phyloP scores from a whole-genome alignment of 2,329 filamentous ascomycete species.

The Paecilomyces variotii region DNA sequence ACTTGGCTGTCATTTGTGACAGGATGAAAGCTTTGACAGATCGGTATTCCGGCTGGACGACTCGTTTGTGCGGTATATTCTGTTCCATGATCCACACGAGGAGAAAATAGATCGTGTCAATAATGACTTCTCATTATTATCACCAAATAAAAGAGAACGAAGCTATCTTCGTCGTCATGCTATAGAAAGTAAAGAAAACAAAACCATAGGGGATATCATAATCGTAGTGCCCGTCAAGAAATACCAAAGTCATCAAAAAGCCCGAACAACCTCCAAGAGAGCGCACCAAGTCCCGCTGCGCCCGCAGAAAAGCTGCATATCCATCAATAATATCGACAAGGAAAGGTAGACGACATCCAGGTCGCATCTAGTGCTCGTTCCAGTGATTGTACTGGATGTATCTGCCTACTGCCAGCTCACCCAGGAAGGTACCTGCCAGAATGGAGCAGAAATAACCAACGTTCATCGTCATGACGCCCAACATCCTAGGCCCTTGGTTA shows the following conservation, averaged over 20 bases:
- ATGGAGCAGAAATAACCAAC: constrained; percentile 77
- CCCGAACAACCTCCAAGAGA: background rate
- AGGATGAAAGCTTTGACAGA: too few species aligned
- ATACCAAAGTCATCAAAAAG: background rate
- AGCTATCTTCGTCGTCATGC: background rate
- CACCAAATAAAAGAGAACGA: background rate
- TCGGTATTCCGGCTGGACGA: too few species aligned
- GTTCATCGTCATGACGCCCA: constrained; percentile 86
- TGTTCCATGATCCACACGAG: too few species aligned
- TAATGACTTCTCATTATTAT: background rate
- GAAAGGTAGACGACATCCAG: background rate
- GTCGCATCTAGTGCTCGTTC: constrained; percentile 39
- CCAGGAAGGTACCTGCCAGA: constrained; percentile 73
- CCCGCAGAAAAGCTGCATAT: background rate
- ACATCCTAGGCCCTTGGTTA: constrained; percentile 54
- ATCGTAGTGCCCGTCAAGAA: background rate
- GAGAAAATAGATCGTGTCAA: background rate
- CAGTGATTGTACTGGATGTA: constrained; percentile 52
- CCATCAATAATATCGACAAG: background rate
- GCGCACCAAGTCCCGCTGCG: background rate
- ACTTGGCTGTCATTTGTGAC: too few species aligned
- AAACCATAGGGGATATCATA: background rate
- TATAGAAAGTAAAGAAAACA: background rate
- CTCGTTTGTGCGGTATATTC: too few species aligned
- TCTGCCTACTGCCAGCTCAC: constrained; percentile 71